Evolutionary conservation across 192 early-diverging fungal species (phyloP).

Genomic region (Coemansia sp.): DNA sequence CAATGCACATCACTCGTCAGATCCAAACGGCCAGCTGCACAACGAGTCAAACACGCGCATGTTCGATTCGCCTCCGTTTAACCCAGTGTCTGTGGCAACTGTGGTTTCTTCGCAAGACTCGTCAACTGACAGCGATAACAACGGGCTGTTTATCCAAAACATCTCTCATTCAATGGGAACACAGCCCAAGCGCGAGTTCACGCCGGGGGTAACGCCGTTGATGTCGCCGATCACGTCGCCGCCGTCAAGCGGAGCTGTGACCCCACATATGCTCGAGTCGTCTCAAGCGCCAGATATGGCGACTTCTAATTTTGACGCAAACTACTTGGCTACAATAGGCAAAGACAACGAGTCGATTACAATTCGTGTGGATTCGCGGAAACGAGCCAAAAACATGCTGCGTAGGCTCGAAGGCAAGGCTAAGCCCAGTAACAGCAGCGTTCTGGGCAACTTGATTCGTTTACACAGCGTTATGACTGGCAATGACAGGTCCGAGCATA

Average conservation of each 20-base stretch:
- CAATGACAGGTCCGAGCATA: neutral
- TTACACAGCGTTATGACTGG: slow-evolving; percentile 17
- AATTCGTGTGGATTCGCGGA: slow-evolving; percentile 27
- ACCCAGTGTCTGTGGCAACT: slow-evolving; percentile 11
- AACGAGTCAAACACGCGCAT: neutral
- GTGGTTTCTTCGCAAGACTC: neutral
- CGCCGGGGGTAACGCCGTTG: neutral
- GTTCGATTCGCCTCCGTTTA: slow-evolving; percentile 16
- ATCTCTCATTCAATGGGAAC: neutral
- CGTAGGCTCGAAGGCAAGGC: slow-evolving; percentile 22
- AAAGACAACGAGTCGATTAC: slow-evolving; percentile 23
- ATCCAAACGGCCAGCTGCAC: neutral
- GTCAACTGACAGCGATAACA: neutral
- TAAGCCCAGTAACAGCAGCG: slow-evolving; percentile 7
- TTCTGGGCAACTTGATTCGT: slow-evolving; percentile 32
- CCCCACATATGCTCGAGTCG: slow-evolving; percentile 1
- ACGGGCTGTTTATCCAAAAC: slow-evolving; percentile 10
- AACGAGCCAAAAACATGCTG: slow-evolving; percentile 22
- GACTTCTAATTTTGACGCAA: slow-evolving; percentile 41
- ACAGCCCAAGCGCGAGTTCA: neutral
- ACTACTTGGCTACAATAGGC: slow-evolving; percentile 25
- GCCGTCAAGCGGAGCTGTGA: neutral
- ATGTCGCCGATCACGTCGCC: neutral
- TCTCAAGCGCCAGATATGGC: neutral
- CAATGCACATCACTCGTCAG: neutral